Percentiles rank a stretch among this genome's conserved stretches.
These are phyloP conservation scores for Streptanthus diversifolius DNA, from an alignment of 345 rosid genomes.

Conservation along the genomic window DNA sequence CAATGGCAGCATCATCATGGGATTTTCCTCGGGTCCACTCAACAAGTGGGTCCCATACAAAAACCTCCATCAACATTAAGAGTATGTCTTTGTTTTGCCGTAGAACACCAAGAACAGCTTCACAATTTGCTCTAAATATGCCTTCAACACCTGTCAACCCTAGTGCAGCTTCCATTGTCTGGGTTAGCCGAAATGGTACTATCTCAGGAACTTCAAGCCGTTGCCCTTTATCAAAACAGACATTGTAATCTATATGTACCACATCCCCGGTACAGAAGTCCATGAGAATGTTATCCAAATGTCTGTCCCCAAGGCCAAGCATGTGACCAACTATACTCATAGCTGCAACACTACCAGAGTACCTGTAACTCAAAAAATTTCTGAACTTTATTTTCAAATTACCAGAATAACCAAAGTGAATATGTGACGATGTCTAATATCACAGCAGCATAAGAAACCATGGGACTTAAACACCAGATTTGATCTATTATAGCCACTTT, in stretches of 20 bases:
- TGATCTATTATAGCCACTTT: neutral
- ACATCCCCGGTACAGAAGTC: slow-evolving; percentile 91
- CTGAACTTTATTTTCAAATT: neutral
- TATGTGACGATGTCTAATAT: neutral
- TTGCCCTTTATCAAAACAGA: slow-evolving; percentile 93
- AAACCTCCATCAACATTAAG: slow-evolving; percentile 84
- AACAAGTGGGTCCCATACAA: slow-evolving; percentile 93
- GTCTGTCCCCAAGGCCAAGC: slow-evolving; percentile 92
- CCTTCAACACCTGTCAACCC: slow-evolving; percentile 92
- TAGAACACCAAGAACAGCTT: slow-evolving; percentile 70
- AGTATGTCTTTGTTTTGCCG: slow-evolving; percentile 80
- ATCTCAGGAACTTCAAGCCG: slow-evolving; percentile 88
- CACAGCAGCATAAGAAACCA: slow-evolving; percentile 12
- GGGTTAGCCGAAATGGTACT: slow-evolving; percentile 91
- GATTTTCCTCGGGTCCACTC: slow-evolving; percentile 97
- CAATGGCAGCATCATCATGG: slow-evolving; percentile 95
- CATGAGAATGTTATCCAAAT: slow-evolving; percentile 87
- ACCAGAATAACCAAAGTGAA: neutral
- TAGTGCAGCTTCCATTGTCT: slow-evolving; percentile 76
- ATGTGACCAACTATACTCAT: slow-evolving; percentile 97
- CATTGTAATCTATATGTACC: slow-evolving; percentile 90
- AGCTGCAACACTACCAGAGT: slow-evolving; percentile 86
- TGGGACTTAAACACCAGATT: neutral
- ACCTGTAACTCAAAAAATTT: slow-evolving; percentile 49
- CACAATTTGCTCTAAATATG: slow-evolving; percentile 74